phyloP scores from a whole-genome alignment of 768 basidiomycete genomes.

The Lentinus tigrinus region DNA sequence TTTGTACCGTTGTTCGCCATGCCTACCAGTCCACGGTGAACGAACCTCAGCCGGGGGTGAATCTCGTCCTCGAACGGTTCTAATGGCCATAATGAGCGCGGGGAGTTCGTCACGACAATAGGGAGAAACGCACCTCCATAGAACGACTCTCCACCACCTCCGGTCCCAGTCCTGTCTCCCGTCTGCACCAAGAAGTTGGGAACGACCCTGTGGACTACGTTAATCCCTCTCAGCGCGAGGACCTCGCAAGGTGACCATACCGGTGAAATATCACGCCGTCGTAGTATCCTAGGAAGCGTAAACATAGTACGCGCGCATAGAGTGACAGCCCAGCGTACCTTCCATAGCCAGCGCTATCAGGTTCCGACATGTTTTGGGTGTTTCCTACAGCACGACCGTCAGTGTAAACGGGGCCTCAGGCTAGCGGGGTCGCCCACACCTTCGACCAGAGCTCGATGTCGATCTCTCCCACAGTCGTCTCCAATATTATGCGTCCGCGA shows the following conservation, averaged over 20 bases:
- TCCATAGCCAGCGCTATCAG: slow-evolving; percentile 87
- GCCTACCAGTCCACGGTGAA: slow-evolving; percentile 87
- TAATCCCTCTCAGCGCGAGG: not conserved
- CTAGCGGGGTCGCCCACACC: slow-evolving; percentile 43
- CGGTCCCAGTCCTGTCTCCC: slow-evolving; percentile 90
- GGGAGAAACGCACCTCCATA: slow-evolving; percentile 68
- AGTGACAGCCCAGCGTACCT: slow-evolving; percentile 51
- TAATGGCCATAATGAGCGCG: slow-evolving; percentile 26
- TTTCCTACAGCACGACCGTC: slow-evolving; percentile 56
- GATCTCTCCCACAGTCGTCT: slow-evolving; percentile 85
- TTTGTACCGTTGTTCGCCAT: slow-evolving; percentile 92
- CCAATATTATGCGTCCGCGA: slow-evolving; percentile 80
- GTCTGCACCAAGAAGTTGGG: slow-evolving; percentile 93
- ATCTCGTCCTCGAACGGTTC: slow-evolving; percentile 95
- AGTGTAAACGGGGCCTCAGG: not conserved
- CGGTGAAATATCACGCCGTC: slow-evolving; percentile 95
- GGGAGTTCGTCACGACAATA: not conserved
- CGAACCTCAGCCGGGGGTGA: slow-evolving; percentile 85
- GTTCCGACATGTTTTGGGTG: slow-evolving; percentile 91
- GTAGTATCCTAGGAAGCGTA: slow-evolving; percentile 71
- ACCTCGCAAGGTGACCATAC: slow-evolving; percentile 34
- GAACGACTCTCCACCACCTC: slow-evolving; percentile 90
- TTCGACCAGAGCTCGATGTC: slow-evolving; percentile 94
- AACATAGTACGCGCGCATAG: not conserved
- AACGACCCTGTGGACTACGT: slow-evolving; percentile 54